Evolutionary conservation across 108 stramenopile species (phyloP).

Genomic region (Fragilaria crotonensis): DNA sequence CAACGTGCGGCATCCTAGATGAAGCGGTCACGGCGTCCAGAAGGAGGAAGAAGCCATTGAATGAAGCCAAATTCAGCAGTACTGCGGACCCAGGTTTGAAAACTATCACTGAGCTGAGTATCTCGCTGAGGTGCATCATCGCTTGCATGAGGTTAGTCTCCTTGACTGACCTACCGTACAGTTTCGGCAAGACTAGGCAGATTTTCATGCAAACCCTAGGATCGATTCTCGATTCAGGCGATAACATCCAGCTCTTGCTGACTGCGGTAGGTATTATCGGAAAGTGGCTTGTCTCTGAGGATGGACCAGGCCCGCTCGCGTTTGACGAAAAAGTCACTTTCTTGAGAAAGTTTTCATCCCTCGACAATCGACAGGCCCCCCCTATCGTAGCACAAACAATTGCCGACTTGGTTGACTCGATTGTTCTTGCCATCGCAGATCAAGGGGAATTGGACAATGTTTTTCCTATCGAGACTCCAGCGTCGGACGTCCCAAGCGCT

Average conservation of each 20-base stretch:
- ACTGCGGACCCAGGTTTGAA: neutral
- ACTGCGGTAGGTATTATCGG: constrained; percentile 48
- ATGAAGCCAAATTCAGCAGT: constrained; percentile 12
- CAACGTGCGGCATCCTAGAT: constrained; percentile 55
- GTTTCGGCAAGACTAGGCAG: constrained; percentile 47
- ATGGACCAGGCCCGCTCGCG: constrained; percentile 38
- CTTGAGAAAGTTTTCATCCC: constrained; percentile 43
- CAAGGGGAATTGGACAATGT: neutral
- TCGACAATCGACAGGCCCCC: constrained; percentile 59
- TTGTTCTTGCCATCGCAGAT: constrained; percentile 23
- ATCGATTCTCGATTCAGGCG: constrained; percentile 57
- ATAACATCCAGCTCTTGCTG: constrained; percentile 52
- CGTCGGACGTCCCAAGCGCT: neutral
- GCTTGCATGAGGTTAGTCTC: constrained; percentile 39
- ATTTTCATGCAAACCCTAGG: constrained; percentile 41
- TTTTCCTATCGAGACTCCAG: neutral
- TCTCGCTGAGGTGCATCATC: constrained; percentile 11
- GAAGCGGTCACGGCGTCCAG: constrained; percentile 24
- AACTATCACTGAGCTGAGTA: neutral
- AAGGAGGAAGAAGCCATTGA: constrained; percentile 25
- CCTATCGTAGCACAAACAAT: constrained; percentile 56
- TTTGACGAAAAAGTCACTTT: constrained; percentile 53
- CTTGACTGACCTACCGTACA: constrained; percentile 27
- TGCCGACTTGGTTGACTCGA: constrained; percentile 46
- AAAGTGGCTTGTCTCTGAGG: constrained; percentile 40